Percentiles rank a stretch among this genome's conserved stretches.
Evolutionary conservation across 352 stramenopile species (phyloP).

Genomic region (Pythium dissimile): DNA sequence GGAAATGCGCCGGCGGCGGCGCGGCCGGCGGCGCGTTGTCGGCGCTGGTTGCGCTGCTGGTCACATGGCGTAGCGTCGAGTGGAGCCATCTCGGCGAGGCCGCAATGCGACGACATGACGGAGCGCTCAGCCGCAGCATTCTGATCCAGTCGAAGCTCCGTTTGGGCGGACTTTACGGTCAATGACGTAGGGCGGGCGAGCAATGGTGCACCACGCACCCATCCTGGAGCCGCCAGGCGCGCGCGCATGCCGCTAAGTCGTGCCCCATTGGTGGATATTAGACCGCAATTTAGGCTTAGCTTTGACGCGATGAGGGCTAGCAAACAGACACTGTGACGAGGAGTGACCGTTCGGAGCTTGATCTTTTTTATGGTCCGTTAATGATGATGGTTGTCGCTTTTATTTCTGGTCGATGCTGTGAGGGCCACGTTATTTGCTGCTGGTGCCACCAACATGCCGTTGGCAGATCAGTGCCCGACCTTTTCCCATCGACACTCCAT

Average conservation of each 20-base stretch:
- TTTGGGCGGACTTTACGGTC: too few relatives aligned
- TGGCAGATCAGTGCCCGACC: too few relatives aligned
- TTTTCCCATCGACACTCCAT: too few relatives aligned
- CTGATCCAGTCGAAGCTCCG: neutral
- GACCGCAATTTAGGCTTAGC: neutral
- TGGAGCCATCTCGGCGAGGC: conserved; percentile 14
- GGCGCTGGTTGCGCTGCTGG: neutral
- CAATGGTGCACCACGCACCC: neutral
- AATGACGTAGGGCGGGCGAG: too few relatives aligned
- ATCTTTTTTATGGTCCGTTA: neutral
- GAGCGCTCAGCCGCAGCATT: conserved; percentile 12
- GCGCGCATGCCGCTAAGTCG: conserved; percentile 7
- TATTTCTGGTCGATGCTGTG: too few relatives aligned
- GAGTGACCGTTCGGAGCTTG: neutral
- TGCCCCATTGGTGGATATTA: conserved; percentile 2
- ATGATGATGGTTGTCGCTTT: too few relatives aligned
- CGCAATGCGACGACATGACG: conserved; percentile 1
- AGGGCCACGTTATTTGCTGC: too few relatives aligned
- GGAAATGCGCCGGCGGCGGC: conserved; percentile 11
- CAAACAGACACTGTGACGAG: too few relatives aligned
- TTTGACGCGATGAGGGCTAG: neutral
- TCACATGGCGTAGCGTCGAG: neutral
- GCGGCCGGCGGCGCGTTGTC: neutral
- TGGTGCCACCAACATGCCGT: too few relatives aligned
- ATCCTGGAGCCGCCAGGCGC: neutral